Conservation (phyloP, 2,329 filamentous ascomycete genomes). For the Cladophialophora carrionii region DNA sequence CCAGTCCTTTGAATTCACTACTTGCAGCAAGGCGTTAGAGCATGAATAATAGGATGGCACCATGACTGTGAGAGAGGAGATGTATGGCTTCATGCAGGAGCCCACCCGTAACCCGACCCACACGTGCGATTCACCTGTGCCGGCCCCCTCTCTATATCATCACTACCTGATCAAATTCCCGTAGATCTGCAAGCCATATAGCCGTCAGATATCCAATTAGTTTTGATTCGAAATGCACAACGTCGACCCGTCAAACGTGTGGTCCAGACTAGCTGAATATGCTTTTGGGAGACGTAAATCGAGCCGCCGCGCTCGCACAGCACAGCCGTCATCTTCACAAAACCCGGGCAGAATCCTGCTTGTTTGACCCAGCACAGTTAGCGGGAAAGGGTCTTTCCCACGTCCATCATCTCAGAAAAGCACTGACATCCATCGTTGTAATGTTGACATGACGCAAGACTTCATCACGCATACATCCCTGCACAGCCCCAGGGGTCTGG, state of each 20-base stretch:
- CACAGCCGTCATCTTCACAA: not conserved
- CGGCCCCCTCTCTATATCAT: not conserved
- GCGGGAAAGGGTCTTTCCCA: no score
- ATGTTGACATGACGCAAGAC: no score
- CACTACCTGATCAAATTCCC: not conserved
- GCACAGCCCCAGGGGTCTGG: not conserved
- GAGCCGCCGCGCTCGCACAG: no score
- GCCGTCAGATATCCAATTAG: not conserved
- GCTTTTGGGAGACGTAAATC: not conserved
- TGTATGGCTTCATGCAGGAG: not conserved
- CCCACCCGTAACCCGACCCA: not conserved
- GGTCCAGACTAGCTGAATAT: not conserved
- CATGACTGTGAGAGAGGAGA: not conserved
- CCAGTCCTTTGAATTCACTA: not conserved
- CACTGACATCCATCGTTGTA: no score
- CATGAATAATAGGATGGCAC: not conserved
- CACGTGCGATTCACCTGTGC: not conserved
- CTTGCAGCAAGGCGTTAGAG: not conserved
- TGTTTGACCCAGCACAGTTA: no score
- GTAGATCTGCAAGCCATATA: not conserved
- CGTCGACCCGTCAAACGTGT: not conserved
- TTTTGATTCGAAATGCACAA: not conserved
- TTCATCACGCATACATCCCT: not conserved
- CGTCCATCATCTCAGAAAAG: no score
- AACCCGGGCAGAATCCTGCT: no score